Conservation (phyloP, 306 rosid genomes). For the Ceratonia siliqua region DNA sequence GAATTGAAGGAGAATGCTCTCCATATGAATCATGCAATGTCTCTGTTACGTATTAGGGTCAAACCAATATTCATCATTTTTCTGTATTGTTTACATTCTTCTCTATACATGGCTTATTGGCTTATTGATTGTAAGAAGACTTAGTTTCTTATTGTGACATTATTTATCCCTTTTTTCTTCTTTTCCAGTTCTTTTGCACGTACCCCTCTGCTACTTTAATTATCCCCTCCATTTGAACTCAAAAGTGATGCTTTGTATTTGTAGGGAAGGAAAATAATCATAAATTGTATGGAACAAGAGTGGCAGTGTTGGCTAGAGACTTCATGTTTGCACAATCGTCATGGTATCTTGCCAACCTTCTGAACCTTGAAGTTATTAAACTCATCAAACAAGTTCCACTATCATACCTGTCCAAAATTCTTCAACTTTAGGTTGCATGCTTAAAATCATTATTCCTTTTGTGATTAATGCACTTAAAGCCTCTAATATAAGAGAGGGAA, state of each 20-base stretch:
- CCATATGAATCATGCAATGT: too few relatives aligned
- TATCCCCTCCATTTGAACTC: too few relatives aligned
- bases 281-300: too few relatives aligned
- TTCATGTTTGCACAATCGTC: too few relatives aligned
- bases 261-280: too few relatives aligned
- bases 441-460: neutral
- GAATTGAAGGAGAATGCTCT: too few relatives aligned
- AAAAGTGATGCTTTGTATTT: too few relatives aligned
- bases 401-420: slow-evolving; percentile 2
- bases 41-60: neutral
- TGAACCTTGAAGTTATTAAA: slow-evolving; percentile 91
- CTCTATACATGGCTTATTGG: neutral
- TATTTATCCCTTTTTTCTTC: too few relatives aligned
- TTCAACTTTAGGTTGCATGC: neutral
- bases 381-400: slow-evolving; percentile 76
- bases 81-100: neutral
- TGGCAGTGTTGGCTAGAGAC: too few relatives aligned
- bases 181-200: too few relatives aligned
- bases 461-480: slow-evolving; percentile 8
- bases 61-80: neutral
- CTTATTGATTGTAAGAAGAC: neutral
- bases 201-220: too few relatives aligned
- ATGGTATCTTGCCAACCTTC: too few relatives aligned
- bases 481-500: neutral
- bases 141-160: neutral